Conservation (phyloP, 371 early-diverging fungal species). For the Gilbertella persicaria region DNA sequence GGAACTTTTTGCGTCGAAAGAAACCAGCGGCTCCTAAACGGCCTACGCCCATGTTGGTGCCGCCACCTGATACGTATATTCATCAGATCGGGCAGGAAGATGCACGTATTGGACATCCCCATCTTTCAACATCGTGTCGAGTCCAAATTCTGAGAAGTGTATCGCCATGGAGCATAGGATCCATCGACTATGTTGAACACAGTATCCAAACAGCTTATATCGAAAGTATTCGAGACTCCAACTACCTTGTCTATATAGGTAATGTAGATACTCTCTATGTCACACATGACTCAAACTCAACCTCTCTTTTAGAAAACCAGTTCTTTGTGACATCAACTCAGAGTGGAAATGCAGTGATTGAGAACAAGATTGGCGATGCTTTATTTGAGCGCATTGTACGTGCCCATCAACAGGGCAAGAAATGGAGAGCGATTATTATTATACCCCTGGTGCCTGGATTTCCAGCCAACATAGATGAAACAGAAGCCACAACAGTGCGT, state of each 20-base stretch:
- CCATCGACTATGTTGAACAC: conserved; percentile 48
- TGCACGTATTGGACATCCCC: conserved; percentile 21
- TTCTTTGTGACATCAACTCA: conserved; percentile 70
- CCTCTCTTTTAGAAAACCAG: conserved; percentile 58
- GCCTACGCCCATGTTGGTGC: conserved; percentile 66
- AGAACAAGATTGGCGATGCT: conserved; percentile 74
- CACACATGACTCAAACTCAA: too few species aligned
- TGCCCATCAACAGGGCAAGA: conserved; percentile 60
- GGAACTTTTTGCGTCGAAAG: conserved; percentile 78
- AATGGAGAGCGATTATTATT: conserved; percentile 81
- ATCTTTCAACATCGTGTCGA: conserved; percentile 43
- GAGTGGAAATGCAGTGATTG: conserved; percentile 49
- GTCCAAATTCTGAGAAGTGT: conserved; percentile 69
- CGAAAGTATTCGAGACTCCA: conserved; percentile 66
- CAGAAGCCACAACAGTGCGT: conserved; percentile 71
- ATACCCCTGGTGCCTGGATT: conserved; percentile 91
- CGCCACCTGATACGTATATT: conserved; percentile 61
- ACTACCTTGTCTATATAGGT: conserved; percentile 87
- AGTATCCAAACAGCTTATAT: conserved; percentile 83
- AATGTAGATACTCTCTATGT: neutral
- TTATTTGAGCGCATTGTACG: conserved; percentile 74
- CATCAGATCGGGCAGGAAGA: conserved; percentile 11
- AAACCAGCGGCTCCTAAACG: conserved; percentile 51
- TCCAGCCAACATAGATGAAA: conserved; percentile 70
- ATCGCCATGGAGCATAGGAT: conserved; percentile 64